Evolutionary conservation across 139 green algal genomes (phyloP).

Genomic region (Chlorella sp.): DNA sequence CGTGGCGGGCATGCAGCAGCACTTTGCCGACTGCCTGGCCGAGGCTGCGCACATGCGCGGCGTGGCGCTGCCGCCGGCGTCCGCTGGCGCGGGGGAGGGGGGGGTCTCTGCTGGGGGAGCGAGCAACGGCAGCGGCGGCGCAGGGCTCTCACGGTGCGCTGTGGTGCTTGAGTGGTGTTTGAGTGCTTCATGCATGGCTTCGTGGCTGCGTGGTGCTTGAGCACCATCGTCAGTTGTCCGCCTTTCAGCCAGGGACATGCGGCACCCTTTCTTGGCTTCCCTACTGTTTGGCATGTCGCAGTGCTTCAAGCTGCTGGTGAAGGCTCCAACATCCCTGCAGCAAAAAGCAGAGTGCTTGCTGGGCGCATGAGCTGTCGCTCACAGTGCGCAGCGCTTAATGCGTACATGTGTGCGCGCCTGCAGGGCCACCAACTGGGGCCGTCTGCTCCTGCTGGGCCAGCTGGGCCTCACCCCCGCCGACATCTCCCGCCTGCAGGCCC

Average conservation of each 20-base stretch:
- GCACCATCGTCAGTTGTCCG: neutral
- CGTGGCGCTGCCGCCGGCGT: neutral
- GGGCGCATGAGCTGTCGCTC: neutral
- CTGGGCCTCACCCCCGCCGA: slow-evolving; percentile 2
- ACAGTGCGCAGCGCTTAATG: neutral
- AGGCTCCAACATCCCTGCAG: neutral
- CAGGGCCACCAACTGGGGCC: neutral
- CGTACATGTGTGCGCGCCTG: neutral
- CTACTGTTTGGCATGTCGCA: neutral
- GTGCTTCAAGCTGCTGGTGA: too few relatives aligned
- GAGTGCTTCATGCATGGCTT: neutral
- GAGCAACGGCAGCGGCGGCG: too few relatives aligned
- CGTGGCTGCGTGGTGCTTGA: neutral
- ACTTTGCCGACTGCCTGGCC: neutral
- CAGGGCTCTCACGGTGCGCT: neutral
- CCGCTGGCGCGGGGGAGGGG: neutral
- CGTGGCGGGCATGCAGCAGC: neutral
- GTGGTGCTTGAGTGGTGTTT: neutral
- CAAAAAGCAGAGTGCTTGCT: neutral
- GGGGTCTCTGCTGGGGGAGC: neutral
- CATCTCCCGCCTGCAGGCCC: slow-evolving; percentile 1
- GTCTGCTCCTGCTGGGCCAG: slow-evolving; percentile 6
- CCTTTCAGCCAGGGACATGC: neutral
- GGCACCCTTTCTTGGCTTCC: neutral
- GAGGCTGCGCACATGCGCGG: neutral